Conservation (phyloP, 495 filamentous ascomycete species). For the Penicillium canescens region DNA sequence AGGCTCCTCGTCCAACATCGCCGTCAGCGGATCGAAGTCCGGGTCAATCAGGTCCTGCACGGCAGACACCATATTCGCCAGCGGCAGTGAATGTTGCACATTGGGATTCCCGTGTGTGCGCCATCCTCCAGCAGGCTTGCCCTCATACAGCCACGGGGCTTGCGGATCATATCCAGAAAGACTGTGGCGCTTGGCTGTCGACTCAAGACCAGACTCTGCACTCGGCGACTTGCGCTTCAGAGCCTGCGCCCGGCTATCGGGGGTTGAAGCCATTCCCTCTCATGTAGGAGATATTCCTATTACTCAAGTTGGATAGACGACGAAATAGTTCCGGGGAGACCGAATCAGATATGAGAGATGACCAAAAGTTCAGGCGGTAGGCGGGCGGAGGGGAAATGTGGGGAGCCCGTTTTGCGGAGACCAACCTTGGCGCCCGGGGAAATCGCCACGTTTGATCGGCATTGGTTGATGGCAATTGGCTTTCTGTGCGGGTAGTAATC, state of each 20-base stretch:
- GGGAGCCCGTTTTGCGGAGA: constrained; percentile 4
- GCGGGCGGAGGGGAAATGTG: constrained; percentile 23
- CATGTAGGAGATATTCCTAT: constrained; percentile 11
- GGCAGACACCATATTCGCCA: constrained; percentile 44
- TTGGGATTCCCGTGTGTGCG: constrained; percentile 31
- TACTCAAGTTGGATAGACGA: background rate
- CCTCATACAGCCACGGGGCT: constrained; percentile 38
- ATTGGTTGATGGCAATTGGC: too few relatives aligned
- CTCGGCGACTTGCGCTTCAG: constrained; percentile 34
- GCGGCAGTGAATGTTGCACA: constrained; percentile 30
- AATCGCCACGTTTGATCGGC: constrained; percentile 51
- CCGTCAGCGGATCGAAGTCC: constrained; percentile 45
- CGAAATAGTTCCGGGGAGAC: background rate
- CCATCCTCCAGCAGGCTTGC: constrained; percentile 29
- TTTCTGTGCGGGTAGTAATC: too few relatives aligned
- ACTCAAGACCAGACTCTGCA: constrained; percentile 20
- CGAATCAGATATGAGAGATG: constrained; percentile 1
- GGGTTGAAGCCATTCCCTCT: constrained; percentile 20
- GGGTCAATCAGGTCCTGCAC: constrained; percentile 47
- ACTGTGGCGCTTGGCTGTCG: constrained; percentile 26
- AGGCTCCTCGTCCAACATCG: constrained; percentile 43
- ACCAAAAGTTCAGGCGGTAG: constrained; percentile 29
- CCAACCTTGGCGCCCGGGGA: constrained; percentile 48
- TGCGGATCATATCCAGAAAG: constrained; percentile 35
- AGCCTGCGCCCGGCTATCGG: constrained; percentile 15